phyloP scores from a whole-genome alignment of 805 yeast genomes.

The Lachancea kluyveri region DNA sequence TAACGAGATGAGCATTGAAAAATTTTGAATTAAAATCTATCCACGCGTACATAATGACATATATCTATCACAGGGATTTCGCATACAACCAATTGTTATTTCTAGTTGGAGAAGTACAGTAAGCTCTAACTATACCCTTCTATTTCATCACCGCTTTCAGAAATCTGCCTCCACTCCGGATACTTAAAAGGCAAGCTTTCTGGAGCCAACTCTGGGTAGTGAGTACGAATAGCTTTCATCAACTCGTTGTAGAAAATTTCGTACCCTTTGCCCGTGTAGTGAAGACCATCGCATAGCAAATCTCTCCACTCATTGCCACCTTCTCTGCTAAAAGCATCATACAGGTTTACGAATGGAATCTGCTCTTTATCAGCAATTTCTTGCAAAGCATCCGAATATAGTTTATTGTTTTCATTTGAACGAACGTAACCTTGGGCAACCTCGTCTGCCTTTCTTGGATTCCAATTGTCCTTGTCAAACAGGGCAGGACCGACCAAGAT shows the following conservation, averaged over 20 bases:
- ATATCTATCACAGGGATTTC: too few species aligned
- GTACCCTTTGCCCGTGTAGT: conserved; percentile 52
- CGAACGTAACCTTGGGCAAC: conserved; percentile 38
- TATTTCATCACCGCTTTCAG: too few species aligned
- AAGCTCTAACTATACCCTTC: too few species aligned
- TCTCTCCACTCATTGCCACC: conserved; percentile 36
- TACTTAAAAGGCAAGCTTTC: conserved; percentile 32
- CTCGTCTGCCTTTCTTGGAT: conserved; percentile 28
- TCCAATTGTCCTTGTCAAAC: conserved; percentile 43
- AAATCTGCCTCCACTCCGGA: conserved; percentile 42
- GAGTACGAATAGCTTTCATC: conserved; percentile 30
- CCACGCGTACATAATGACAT: too few species aligned
- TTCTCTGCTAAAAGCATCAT: conserved; percentile 36
- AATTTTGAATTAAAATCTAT: too few species aligned
- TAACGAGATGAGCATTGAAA: too few species aligned
- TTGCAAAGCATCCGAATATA: conserved; percentile 47
- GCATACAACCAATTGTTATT: too few species aligned
- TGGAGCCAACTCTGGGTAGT: conserved; percentile 46
- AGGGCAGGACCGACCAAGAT: conserved; percentile 60
- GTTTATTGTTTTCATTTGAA: conserved; percentile 37
- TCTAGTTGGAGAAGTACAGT: too few species aligned
- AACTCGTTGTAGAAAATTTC: conserved; percentile 41
- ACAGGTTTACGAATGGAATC: conserved; percentile 55
- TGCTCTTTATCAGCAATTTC: conserved; percentile 38
- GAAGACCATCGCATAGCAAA: conserved; percentile 51